Evolutionary conservation across 768 basidiomycete genomes (phyloP).

Genomic region (Lentinula raphanica): DNA sequence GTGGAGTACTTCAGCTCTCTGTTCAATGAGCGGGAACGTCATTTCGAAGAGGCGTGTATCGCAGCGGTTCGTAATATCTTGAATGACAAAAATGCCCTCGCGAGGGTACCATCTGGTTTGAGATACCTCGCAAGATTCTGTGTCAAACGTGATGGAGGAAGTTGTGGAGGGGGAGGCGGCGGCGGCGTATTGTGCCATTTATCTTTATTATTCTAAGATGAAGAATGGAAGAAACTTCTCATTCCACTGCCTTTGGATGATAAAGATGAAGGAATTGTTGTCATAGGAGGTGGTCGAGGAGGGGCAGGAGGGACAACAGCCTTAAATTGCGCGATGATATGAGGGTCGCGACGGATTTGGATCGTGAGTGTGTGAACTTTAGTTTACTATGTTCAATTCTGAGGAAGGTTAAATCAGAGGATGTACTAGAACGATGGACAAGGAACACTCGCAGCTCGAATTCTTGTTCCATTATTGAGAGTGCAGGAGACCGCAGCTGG

Average conservation of each 20-base stretch:
- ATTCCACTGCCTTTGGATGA: slow-evolving; percentile 58
- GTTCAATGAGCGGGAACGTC: slow-evolving; percentile 75
- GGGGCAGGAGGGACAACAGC: slow-evolving; percentile 47
- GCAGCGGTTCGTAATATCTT: slow-evolving; percentile 81
- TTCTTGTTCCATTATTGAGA: slow-evolving; percentile 92
- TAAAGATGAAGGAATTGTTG: slow-evolving; percentile 38
- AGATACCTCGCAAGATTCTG: slow-evolving; percentile 82
- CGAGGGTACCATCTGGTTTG: slow-evolving; percentile 80
- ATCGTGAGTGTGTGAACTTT: slow-evolving; percentile 89
- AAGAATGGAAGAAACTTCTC: slow-evolving; percentile 71
- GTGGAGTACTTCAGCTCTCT: slow-evolving; percentile 61
- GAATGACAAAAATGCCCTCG: slow-evolving; percentile 83
- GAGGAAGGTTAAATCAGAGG: slow-evolving; percentile 1
- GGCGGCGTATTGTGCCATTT: slow-evolving; percentile 28
- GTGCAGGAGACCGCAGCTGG: slow-evolving; percentile 76
- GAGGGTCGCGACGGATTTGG: slow-evolving; percentile 81
- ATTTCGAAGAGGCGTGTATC: slow-evolving; percentile 84
- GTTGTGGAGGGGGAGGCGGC: slow-evolving; percentile 30
- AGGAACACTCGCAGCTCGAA: slow-evolving; percentile 71
- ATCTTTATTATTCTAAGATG: slow-evolving; percentile 62
- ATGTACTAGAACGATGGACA: neutral
- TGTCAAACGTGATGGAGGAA: slow-evolving; percentile 39
- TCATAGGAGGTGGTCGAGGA: slow-evolving; percentile 32
- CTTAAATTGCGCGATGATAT: slow-evolving; percentile 76
- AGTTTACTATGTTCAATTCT: slow-evolving; percentile 93